Base-by-base conservation (phyloP, 2,329 filamentous ascomycete genomes). In the Trichoderma sp. region DNA sequence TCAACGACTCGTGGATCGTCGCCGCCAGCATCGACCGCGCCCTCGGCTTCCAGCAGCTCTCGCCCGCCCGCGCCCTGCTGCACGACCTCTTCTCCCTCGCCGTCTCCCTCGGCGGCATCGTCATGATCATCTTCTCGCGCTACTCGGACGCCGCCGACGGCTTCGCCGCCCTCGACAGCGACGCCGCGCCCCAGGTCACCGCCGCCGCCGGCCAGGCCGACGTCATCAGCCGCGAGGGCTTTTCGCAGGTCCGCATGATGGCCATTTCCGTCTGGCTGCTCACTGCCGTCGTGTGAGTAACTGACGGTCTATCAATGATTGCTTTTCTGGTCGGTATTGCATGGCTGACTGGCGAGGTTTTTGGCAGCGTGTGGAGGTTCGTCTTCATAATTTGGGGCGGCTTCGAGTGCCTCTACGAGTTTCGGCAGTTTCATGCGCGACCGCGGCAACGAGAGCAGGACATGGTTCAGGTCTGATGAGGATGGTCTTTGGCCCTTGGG, bases 1-100 rank as follows among this genome's bases (percentile, higher is more conserved):
- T 78, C 68, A 76, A 76, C 60, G 77, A 78, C 54, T 77, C 74
- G 69, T 78, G 76, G 75, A 74, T 78, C 47, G 71, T 74, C 50
- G 63, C 74, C 54, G 72, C 75, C 3, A 67, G 74, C 15, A 68
- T 71, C 6, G 72, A 76, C 28, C 66, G 69, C 7, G 64, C 71
- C 7, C 63, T 71, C 14, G 70, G 71, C 7, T 72, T 76, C 15
- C 65, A 68, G 17, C 68, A 72, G 30, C 64, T 75, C 28, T 66
- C 71, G 19, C 68, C 74, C 2, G 71, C 72, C 3, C 70, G 74
- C n/a, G 70, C 68, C 44, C 67, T 75, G 6, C 63, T 76, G 7
- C 73, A 75, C 66, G 76, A 78, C 57, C 66, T 76, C 47, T 73
- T 77, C 48, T 67, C 73, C 7, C 68, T 78, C 21, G 75, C 72